Base-by-base conservation (phyloP, 2,329 filamentous ascomycete genomes). In the Cephalotrichum gorgonifer region DNA sequence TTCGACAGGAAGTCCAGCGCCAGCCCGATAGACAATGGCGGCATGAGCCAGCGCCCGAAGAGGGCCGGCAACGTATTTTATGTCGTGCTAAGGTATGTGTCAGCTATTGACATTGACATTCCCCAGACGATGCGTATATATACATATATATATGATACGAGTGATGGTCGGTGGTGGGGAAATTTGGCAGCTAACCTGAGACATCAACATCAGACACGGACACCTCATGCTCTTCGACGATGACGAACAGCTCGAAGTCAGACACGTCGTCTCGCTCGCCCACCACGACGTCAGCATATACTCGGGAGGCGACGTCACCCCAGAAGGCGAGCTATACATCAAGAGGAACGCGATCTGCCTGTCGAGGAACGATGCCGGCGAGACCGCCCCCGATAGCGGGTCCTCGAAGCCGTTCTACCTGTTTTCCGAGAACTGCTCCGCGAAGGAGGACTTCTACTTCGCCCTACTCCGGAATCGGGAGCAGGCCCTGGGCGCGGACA, bases 401-500 rank as follows among this genome's bases (percentile, higher is more conserved):
- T 60, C 76, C 3, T 83, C 87, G 6, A 90, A 87, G 56, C 89
- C 93, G 0, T 97, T 96, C 67, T 97, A 83, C 60, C 73, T 98
- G 4, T 98, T 97, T 65, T 94, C 88, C 0, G 89, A 97, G 56
- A 95, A 94, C 59, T 88, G 88, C 62, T 95, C 90, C 0, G 88
- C 93, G 43, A 98, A 98, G 64, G 93, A 98, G 65, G 93, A 98
- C 62, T 97, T 98, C 66, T 98, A 98, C 64, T 91, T 95, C 65
- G 86, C 91, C 12, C 73, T 98, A 56, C 72, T 98, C 35, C 82
- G 83, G 57, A 94, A 90, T 54, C 86, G 95, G 61, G 83, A 89
- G 56, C 81, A 84, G 57, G 76, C 78, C 15, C 73, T 79, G 50
- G 28, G 43, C 26, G 5, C 43, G 20, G 71, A 72, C 22, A 71